Base-by-base conservation (phyloP, 2,329 filamentous ascomycete species). In the Monosporascus ibericus region DNA sequence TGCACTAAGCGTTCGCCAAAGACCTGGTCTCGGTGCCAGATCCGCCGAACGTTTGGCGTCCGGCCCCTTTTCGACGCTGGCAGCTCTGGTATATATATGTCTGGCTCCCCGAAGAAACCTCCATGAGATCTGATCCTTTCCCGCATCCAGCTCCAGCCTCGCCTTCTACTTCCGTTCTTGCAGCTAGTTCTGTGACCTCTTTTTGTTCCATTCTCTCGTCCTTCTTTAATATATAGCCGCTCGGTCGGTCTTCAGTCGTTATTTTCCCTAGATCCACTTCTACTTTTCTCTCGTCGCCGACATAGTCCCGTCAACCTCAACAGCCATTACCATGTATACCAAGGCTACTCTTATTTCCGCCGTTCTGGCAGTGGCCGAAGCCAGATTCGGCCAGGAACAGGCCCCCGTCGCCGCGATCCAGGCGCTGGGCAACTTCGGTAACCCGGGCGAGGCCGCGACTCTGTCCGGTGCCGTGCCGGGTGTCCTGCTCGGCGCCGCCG, bases 311-410 rank as follows among this genome's bases (percentile, higher is more conserved):
- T 49, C 55, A 46, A 44, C 52, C 44, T 46, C 22, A 51, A 55
- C 44, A 49, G 56, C 47, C 51, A 48, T 52, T 62, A 73, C 57
- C 54, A 79, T 78, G 75, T 72, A 73, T 58, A 63, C 69, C 61
- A 75, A 75, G 62, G 50, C 67, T 44, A 50, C 71, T 56, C 51
- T 75, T 58, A 59, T 76, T 54, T 63, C 72, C 44, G 63, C 67
- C 62, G 63, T 78, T 40, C 53, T 75, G 62, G 74, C 75, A 40
- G 61, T 73, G 47, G 72, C 70, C 56, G 70, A 79, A 56, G 79
- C 79, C 55, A 76, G 84, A 59, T 87, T 87, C 66, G 79, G 78
- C 46, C 82, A 86, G 69, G 84, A 87, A 67, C 79, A 85, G 61
- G 60, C 73, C 44, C 77, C 82, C 48, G 81, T 84, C 48, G 62